Evolutionary conservation across 2,329 filamentous ascomycete species (phyloP), one percentile per base, ranked within the genome.

Genomic region (Alternaria metachromatica): DNA sequence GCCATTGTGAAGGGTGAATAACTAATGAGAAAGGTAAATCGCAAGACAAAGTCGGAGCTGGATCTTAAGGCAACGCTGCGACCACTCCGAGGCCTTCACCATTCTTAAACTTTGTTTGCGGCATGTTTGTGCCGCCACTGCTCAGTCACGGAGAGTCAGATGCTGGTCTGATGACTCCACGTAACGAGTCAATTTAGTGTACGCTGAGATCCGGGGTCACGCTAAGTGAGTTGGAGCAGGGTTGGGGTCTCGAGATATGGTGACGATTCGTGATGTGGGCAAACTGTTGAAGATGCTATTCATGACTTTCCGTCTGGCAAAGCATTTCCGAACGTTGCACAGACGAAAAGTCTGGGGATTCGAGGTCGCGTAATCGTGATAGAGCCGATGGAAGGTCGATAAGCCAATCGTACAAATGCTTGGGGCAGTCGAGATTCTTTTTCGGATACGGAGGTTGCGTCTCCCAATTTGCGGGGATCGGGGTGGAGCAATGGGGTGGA

Each of bases 251-350:
- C 48, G 50, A 41, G 43, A 46, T 18, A 21, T 20, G 26, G 11
- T 43, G 37, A 57, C 57, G 59, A 62, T 37, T 70, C 64, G 64
- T 67, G 56, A 28, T 56, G 30, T 20, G 45, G 33, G 33, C 45
- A 25, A 66, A 50, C 33, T 20, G 41, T 20, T 21, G 46, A 33
- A 33, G 43, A 45, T 12, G 30, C 60, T 26, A 53, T 54, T 62
- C 58, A 37, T 62, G 58, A 30, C 57, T 18, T 25, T 21, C 33
- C 7, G 41, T 41, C 50, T 64, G 69, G 64, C 55, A 69, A 70
- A 70, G 59, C 57, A 69, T 72, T 62, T 66, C 64, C 64, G 69
- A 33, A 5, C 9, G 49, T 21, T 20, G 51, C 23, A 44, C 23
- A 46, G 44, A 55, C 33, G 37, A 1, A 33, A 37, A 26, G 1